Percentiles rank a stretch among this genome's conserved stretches.
These are phyloP conservation scores for Raffaelea albimanens DNA, from an alignment of 2,329 filamentous ascomycete genomes.

Conservation along the genomic window DNA sequence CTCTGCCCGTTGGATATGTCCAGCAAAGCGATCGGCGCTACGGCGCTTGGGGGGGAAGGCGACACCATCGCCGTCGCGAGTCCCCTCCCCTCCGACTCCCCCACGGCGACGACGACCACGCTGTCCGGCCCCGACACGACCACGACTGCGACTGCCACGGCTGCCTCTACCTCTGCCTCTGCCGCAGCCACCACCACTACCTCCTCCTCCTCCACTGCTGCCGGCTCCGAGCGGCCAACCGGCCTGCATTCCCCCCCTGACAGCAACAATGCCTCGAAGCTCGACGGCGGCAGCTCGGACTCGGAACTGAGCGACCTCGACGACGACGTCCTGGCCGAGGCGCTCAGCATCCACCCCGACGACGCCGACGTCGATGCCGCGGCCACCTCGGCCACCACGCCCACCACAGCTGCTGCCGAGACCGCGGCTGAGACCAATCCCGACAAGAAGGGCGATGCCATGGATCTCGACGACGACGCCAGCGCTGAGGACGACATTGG, in stretches of 20 bases:
- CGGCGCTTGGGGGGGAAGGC: constrained; percentile 28
- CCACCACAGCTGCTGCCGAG: constrained; percentile 3
- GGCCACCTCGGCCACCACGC: constrained; percentile 7
- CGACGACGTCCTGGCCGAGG: constrained; percentile 41
- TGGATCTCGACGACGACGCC: not conserved
- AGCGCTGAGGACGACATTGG: constrained; percentile 47
- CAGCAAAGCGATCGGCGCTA: constrained; percentile 43
- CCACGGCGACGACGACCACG: not conserved
- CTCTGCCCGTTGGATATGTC: constrained; percentile 34
- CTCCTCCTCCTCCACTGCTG: constrained; percentile 11
- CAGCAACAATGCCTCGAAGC: constrained; percentile 50
- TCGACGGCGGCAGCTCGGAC: constrained; percentile 43
- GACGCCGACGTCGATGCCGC: constrained; percentile 12
- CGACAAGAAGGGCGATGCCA: not conserved
- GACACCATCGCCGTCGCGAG: constrained; percentile 17
- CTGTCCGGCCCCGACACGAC: constrained; percentile 3
- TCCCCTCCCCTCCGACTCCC: constrained; percentile 4
- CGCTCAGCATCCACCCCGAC: constrained; percentile 16
- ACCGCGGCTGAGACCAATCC: not conserved
- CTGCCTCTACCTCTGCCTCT: not conserved
- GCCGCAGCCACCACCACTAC: constrained; percentile 2
- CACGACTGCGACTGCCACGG: constrained; percentile 1
- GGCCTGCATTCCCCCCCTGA: constrained; percentile 56
- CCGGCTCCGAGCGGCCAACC: constrained; percentile 22
- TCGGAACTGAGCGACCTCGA: constrained; percentile 60